Percentiles rank a stretch among this genome's conserved stretches.
These are phyloP conservation scores for Cercospora sesami DNA, from an alignment of 2,329 filamentous ascomycete genomes.

Conservation along the genomic window DNA sequence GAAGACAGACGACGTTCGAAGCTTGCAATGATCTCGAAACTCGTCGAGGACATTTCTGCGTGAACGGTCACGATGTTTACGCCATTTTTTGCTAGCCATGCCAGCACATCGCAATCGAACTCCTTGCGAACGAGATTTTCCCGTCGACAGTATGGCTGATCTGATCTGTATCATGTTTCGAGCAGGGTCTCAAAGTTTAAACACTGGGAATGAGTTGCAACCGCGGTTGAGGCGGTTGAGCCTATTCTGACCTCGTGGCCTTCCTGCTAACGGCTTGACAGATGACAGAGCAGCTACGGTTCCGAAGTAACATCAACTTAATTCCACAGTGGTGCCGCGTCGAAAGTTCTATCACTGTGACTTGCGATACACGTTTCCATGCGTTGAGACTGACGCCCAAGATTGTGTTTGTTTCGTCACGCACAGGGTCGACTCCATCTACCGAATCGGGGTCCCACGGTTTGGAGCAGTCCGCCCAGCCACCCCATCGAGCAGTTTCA, in stretches of 20 bases:
- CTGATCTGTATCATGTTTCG: background rate
- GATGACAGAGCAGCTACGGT: background rate
- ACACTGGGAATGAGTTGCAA: background rate
- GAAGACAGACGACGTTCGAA: background rate
- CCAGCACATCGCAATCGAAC: background rate
- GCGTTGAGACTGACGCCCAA: background rate
- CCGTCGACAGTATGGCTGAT: background rate
- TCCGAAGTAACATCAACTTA: conserved; percentile 2
- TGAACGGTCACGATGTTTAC: background rate
- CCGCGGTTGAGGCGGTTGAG: conserved; percentile 8
- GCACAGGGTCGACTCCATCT: background rate
- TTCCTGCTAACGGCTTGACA: background rate
- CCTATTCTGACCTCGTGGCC: conserved; percentile 5
- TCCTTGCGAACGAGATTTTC: background rate
- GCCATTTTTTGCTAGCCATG: background rate
- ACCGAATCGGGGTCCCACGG: background rate
- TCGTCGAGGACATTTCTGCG: conserved; percentile 2
- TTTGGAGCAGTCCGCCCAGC: background rate
- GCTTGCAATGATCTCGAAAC: background rate
- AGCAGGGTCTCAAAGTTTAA: background rate
- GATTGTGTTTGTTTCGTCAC: background rate
- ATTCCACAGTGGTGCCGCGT: background rate
- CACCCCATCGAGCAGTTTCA: background rate
- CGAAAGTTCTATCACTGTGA: background rate
- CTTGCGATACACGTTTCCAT: background rate